A percentile compares a stretch with the other conserved stretches of the same genome.
These are phyloP conservation scores for Punctularia strigosozonata DNA, from an alignment of 768 basidiomycete genomes.

Conservation along the genomic window DNA sequence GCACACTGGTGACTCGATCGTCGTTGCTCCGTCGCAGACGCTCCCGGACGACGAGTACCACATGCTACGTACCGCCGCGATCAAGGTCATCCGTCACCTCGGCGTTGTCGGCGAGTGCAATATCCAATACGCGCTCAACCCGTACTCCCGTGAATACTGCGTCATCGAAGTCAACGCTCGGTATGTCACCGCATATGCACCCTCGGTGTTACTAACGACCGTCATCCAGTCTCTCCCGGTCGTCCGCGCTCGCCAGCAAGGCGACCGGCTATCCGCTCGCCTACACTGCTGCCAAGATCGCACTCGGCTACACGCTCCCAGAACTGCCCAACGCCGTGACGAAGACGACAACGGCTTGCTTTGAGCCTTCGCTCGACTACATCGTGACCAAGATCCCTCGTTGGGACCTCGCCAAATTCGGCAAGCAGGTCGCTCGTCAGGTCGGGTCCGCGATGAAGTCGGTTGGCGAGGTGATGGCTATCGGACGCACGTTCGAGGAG, in stretches of 20 bases:
- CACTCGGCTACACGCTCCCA: conserved; percentile 92
- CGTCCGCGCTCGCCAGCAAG: conserved; percentile 82
- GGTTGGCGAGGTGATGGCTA: conserved; percentile 99
- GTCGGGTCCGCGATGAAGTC: conserved; percentile 99
- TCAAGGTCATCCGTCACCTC: conserved; percentile 88
- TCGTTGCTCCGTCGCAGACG: conserved; percentile 97
- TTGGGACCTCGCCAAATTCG: conserved; percentile 99
- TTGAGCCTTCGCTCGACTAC: conserved; percentile 97
- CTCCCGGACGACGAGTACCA: conserved; percentile 97
- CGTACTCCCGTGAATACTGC: conserved; percentile 85
- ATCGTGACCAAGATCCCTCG: conserved; percentile 99
- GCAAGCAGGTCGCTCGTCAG: conserved; percentile 83
- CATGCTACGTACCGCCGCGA: conserved; percentile 94
- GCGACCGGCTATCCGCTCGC: conserved; percentile 98
- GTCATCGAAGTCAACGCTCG: conserved; percentile 98
- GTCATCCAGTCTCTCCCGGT: conserved; percentile 22
- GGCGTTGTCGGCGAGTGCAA: conserved; percentile 94
- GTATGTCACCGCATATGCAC: conserved; percentile 24
- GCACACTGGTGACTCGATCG: conserved; percentile 98
- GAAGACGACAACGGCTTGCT: conserved; percentile 98
- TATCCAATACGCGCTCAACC: conserved; percentile 97
- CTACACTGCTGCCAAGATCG: conserved; percentile 98
- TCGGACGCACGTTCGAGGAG: conserved; percentile 98
- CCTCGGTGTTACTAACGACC: conserved; percentile 5
- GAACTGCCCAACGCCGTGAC: conserved; percentile 98